Percentiles rank a stretch among this genome's conserved stretches.
phyloP scores from a whole-genome alignment of 331 rosid genomes.

The Quercus phellos region DNA sequence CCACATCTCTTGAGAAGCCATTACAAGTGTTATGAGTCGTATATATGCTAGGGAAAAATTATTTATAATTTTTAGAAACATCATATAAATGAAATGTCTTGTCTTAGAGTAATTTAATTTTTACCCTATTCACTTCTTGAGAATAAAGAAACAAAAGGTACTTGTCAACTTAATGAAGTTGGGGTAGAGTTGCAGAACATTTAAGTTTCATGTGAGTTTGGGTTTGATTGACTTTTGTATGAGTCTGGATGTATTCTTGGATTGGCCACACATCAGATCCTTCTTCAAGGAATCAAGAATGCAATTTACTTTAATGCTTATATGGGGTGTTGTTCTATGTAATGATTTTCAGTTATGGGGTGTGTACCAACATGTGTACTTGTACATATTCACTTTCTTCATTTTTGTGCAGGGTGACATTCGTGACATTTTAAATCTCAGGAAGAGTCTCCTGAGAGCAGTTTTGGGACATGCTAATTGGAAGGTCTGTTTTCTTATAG shows the following conservation, averaged over 20 bases:
- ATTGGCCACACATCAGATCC: not conserved
- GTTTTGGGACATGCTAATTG: constrained; percentile 47
- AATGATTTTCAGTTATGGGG: not conserved
- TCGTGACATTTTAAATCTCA: constrained; percentile 55
- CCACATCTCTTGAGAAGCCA: no score
- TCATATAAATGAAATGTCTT: no score
- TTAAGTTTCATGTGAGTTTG: not conserved
- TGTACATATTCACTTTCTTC: constrained; percentile 8
- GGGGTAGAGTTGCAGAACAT: not conserved
- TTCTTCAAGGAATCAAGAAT: not conserved
- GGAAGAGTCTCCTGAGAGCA: constrained; percentile 70
- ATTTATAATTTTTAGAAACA: no score
- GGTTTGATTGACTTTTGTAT: not conserved
- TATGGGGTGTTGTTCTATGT: not conserved
- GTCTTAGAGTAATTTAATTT: no score
- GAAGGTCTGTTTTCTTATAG: constrained; percentile 50
- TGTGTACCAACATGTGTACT: not conserved
- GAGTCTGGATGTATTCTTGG: not conserved
- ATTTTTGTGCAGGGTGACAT: constrained; percentile 58
- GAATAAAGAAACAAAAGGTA: not conserved
- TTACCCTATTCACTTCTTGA: no score
- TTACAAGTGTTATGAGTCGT: no score
- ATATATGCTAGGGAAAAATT: no score
- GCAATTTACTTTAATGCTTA: not conserved
- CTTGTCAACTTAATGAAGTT: not conserved